Evolutionary conservation across 139 green algal species (phyloP).

Genomic region (Diplosphaera chodatii): DNA sequence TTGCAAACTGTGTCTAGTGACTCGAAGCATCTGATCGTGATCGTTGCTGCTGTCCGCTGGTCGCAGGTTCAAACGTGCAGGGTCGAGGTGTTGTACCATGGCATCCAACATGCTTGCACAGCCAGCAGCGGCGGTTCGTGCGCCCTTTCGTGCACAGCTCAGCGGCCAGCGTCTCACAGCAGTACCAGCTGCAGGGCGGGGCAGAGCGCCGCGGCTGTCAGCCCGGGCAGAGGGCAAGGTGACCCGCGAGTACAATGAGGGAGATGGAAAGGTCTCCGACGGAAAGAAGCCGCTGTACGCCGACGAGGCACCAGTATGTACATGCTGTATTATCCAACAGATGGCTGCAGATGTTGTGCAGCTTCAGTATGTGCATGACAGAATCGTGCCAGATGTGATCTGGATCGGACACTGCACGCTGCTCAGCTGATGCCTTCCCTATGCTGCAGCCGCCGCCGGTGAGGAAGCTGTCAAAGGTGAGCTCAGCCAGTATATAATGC

Average conservation of each 20-base stretch:
- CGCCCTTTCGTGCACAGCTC: neutral
- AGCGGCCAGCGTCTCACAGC: neutral
- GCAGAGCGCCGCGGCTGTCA: neutral
- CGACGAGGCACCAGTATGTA: conserved; percentile 6
- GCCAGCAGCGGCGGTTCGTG: neutral
- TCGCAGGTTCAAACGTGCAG: too few species aligned
- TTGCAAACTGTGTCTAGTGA: neutral
- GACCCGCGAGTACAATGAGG: conserved; percentile 19
- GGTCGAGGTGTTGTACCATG: neutral
- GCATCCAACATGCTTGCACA: neutral
- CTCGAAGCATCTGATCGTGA: neutral
- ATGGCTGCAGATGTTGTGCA: too few species aligned
- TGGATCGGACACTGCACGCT: too few species aligned
- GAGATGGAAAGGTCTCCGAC: conserved; percentile 1
- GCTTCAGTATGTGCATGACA: too few species aligned
- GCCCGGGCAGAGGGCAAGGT: conserved; percentile 3
- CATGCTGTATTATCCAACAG: too few species aligned
- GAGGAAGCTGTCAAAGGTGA: too few species aligned
- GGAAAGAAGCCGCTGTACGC: conserved; percentile 6
- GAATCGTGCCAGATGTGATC: too few species aligned
- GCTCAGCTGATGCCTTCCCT: neutral
- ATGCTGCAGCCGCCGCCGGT: too few species aligned
- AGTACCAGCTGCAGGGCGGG: neutral
- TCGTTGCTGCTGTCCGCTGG: too few species aligned
- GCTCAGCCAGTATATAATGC: too few species aligned